Percentiles rank a stretch among this genome's conserved stretches.
These are phyloP conservation scores for Yamadazyma phyllophila DNA, from an alignment of 805 yeast species.

Conservation along the genomic window DNA sequence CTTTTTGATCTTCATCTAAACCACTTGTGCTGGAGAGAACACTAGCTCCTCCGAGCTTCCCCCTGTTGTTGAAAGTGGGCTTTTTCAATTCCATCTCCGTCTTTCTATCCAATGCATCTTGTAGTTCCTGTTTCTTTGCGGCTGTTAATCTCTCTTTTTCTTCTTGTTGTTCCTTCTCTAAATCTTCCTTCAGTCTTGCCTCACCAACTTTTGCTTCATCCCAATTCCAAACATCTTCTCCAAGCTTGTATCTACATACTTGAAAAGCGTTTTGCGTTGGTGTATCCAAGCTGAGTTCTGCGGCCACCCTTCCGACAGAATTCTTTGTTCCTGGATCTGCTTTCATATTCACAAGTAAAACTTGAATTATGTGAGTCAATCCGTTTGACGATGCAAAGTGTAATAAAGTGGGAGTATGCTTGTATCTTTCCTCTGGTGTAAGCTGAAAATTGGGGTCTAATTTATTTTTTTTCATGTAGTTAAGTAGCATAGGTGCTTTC, in stretches of 20 bases:
- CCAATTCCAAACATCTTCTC: constrained; percentile 76
- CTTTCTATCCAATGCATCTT: constrained; percentile 43
- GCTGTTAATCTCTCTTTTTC: constrained; percentile 33
- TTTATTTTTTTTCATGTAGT: constrained; percentile 58
- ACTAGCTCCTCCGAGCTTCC: constrained; percentile 28
- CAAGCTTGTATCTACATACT: constrained; percentile 61
- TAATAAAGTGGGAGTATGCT: constrained; percentile 65
- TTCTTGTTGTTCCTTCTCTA: constrained; percentile 42
- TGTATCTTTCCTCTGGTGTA: constrained; percentile 52
- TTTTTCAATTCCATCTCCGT: constrained; percentile 38
- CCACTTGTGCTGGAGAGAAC: constrained; percentile 51
- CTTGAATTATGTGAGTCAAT: constrained; percentile 61
- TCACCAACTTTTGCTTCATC: constrained; percentile 58
- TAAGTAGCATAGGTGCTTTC: constrained; percentile 69
- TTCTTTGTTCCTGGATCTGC: constrained; percentile 67
- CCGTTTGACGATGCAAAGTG: constrained; percentile 77
- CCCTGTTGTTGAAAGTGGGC: constrained; percentile 30
- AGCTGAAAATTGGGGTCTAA: constrained; percentile 53
- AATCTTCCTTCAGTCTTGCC: constrained; percentile 55
- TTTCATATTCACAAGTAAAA: constrained; percentile 59
- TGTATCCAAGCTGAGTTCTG: constrained; percentile 55
- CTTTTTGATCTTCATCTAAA: constrained; percentile 69
- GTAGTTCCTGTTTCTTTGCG: constrained; percentile 41
- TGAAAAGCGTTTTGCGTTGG: constrained; percentile 59
- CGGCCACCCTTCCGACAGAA: constrained; percentile 59